Conservation (phyloP, 768 basidiomycete genomes). For the Erythrobasidium yunnanense region DNA sequence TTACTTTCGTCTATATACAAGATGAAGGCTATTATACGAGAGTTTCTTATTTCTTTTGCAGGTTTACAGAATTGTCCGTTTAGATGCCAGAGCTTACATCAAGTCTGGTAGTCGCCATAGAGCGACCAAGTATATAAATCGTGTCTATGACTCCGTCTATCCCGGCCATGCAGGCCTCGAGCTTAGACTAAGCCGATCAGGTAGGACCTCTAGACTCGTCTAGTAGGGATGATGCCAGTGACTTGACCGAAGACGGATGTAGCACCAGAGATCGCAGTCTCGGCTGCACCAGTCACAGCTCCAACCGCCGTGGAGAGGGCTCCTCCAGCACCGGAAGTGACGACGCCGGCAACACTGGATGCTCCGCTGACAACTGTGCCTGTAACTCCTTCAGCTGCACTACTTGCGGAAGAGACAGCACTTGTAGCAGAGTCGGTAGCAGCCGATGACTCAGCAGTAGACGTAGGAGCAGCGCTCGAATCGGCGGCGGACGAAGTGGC, state of each 20-base stretch:
- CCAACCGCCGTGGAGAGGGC: background rate
- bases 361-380: background rate
- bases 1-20: too few relatives aligned
- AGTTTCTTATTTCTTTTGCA: too few relatives aligned
- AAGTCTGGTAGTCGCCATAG: too few relatives aligned
- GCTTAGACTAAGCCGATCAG: too few relatives aligned
- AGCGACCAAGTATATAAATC: too few relatives aligned
- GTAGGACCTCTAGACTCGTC: background rate
- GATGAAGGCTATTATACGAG: too few relatives aligned
- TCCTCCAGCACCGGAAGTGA: background rate
- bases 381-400: background rate
- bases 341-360: background rate
- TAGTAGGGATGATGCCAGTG: background rate
- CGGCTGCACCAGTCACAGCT: background rate
- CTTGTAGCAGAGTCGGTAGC: background rate
- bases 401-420: background rate
- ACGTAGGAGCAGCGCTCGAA: background rate
- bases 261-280: background rate
- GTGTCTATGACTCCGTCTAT: too few relatives aligned
- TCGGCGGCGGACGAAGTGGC: background rate
- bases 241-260: background rate
- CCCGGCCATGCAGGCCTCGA: too few relatives aligned
- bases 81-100: too few relatives aligned
- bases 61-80: too few relatives aligned
- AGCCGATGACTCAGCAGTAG: background rate